Base-by-base conservation (phyloP, 2,329 filamentous ascomycete species). In the Chaetomium sp. region DNA sequence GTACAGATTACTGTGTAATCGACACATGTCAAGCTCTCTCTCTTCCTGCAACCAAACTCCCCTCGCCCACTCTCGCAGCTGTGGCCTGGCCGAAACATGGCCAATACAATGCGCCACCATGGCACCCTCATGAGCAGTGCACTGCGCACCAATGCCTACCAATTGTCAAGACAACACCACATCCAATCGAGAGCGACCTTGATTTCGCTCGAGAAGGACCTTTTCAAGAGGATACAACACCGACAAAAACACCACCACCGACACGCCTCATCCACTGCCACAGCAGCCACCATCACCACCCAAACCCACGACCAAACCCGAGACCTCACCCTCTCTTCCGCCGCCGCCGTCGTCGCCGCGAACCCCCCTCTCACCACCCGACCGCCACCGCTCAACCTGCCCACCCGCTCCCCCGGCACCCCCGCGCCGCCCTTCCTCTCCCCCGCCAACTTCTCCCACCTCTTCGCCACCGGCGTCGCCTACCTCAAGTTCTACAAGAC, bases 401-500 rank as follows among this genome's bases (percentile, higher is more conserved):
- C 91, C 7, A 74, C 76, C 5, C 83, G 86, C 19, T 8, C 23
- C 56, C 31, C 56, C 35, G n/a, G n/a, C 33, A 60, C 75, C 80
- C 21, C 73, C 81, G 23, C 72, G 31, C 73, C 79, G 23, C 74
- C 54, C 4, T 19, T 47, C n/a, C n/a, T 54, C 45, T 21, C 57
- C 51, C 33, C 10, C 7, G 10, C 57, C 49, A 45, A 35, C 58
- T 49, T 85, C 62, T 76, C 77, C 21, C 85, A 90, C 78, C 80
- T 86, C 67, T 85, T 85, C 72, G 75, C 78, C 51, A 78, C 88
- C 31, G 94, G 92, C 67, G 90, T 90, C 75, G 87, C 90, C 59
- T 97, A 96, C 77, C 76, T 90, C 10, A 77, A 78, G 42, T 98
- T 98, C 84, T 98, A 97, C 86, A 96, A 95, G 78, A 83, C 86